Evolutionary conservation across 1,284 basidiomycete genomes (phyloP).

Genomic region (Trichosporon sp.): DNA sequence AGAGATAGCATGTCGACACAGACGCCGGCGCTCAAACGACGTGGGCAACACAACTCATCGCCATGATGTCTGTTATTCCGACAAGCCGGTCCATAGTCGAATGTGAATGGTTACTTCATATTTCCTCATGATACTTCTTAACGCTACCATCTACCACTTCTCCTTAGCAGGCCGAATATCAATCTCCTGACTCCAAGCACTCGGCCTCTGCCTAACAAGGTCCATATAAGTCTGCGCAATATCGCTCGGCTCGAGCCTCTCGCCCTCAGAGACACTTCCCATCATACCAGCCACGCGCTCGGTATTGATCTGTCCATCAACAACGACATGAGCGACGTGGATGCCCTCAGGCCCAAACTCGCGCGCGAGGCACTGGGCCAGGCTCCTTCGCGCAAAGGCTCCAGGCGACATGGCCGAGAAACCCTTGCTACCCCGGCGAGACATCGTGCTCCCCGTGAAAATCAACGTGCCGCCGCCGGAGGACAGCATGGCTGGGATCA

Average conservation of each 20-base stretch:
- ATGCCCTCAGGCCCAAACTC: constrained; percentile 49
- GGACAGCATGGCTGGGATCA: constrained; percentile 34
- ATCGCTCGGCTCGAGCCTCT: constrained; percentile 10
- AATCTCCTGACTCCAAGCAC: constrained; percentile 45
- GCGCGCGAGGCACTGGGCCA: constrained; percentile 42
- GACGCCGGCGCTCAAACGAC: no score
- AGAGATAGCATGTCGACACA: no score
- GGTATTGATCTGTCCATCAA: constrained; percentile 47
- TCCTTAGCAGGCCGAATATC: constrained; percentile 23
- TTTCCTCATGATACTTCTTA: not conserved
- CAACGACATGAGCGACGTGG: constrained; percentile 48
- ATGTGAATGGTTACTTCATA: not conserved
- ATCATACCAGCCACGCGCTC: constrained; percentile 21
- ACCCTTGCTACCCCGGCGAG: constrained; percentile 27
- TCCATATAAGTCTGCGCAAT: constrained; percentile 33
- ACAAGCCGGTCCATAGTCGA: no score
- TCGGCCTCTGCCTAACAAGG: constrained; percentile 40
- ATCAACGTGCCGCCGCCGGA: constrained; percentile 34
- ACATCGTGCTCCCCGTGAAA: constrained; percentile 45
- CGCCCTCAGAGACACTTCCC: constrained; percentile 26
- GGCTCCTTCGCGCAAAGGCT: constrained; percentile 36
- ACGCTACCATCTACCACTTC: constrained; percentile 5
- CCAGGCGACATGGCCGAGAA: constrained; percentile 36
- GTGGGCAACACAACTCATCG: no score
- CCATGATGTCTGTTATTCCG: no score